phyloP scores from a whole-genome alignment of 2,329 filamentous ascomycete species.

The Fusarium sp. region DNA sequence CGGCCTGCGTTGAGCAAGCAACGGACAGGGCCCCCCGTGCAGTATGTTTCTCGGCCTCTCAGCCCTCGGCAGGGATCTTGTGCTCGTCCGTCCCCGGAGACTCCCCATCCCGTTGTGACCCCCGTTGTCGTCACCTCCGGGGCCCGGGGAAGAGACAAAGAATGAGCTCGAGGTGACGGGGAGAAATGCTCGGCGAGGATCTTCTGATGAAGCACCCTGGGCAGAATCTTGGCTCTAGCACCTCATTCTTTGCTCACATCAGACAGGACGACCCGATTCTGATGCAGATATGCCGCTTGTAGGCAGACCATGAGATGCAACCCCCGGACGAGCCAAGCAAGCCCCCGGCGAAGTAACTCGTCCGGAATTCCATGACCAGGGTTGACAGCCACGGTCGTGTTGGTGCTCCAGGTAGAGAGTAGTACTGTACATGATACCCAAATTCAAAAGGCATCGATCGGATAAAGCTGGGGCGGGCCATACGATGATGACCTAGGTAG shows the following conservation, averaged over 20 bases:
- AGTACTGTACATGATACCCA: conserved; percentile 3
- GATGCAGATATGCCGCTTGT: conserved; percentile 37
- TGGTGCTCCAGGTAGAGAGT: conserved; percentile 20
- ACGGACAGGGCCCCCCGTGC: conserved; percentile 39
- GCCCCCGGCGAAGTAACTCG: conserved; percentile 35
- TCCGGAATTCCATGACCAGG: conserved; percentile 36
- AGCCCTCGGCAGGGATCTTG: conserved; percentile 32
- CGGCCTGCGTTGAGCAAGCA: conserved; percentile 40
- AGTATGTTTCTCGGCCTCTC: conserved; percentile 36
- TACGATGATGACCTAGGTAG: conserved; percentile 1
- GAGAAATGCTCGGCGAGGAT: too few relatives aligned
- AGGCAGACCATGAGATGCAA: conserved; percentile 38
- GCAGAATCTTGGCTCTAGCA: background rate
- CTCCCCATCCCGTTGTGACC: conserved; percentile 36
- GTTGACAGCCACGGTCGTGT: conserved; percentile 25
- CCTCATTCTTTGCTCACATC: conserved; percentile 17
- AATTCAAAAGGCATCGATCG: conserved; percentile 1
- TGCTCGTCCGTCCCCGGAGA: conserved; percentile 33
- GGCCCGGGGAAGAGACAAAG: conserved; percentile 26
- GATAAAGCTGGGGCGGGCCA: conserved; percentile 3
- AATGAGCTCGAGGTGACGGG: conserved; percentile 3
- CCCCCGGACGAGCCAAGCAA: conserved; percentile 36
- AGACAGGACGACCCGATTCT: conserved; percentile 5
- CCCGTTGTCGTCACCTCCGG: conserved; percentile 37
- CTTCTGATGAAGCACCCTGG: too few relatives aligned